phyloP scores from a whole-genome alignment of 176 grass and related monocot genomes.

The Melocanna baccifera region DNA sequence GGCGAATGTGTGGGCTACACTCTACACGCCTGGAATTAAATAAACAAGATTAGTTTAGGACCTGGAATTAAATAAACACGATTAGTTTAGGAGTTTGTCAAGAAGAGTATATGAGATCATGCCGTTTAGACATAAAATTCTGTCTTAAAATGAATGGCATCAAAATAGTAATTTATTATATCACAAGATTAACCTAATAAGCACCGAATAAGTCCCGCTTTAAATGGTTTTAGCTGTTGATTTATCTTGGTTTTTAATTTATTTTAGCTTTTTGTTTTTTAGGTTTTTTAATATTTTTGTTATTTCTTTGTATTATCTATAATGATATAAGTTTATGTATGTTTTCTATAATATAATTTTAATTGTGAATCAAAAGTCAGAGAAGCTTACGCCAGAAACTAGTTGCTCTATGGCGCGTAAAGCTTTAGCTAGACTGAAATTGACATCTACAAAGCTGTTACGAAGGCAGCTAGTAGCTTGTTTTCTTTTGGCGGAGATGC shows the following conservation, averaged over 20 bases:
- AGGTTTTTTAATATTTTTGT: too few species aligned
- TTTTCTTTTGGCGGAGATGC: neutral
- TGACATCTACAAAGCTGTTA: neutral
- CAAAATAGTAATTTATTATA: neutral
- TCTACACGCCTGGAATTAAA: neutral
- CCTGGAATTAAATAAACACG: neutral
- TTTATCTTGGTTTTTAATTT: too few species aligned
- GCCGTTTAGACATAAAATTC: neutral
- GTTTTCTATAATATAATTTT: too few species aligned
- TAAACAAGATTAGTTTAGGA: neutral
- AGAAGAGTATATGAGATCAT: neutral
- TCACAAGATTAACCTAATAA: neutral
- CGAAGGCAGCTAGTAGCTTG: neutral
- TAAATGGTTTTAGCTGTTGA: too few species aligned
- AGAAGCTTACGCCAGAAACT: too few species aligned
- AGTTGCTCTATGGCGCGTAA: too few species aligned
- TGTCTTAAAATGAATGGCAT: neutral
- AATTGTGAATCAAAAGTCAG: too few species aligned
- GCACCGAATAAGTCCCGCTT: neutral
- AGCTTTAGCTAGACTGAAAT: neutral
- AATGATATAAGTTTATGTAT: too few species aligned
- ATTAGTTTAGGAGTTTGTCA: neutral
- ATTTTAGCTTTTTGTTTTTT: too few species aligned
- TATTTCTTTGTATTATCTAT: too few species aligned
- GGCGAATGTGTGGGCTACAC: conserved; percentile 14